These are phyloP conservation scores for Penicillium crystallinum DNA, from an alignment of 495 filamentous ascomycete genomes.

Conservation along the genomic window DNA sequence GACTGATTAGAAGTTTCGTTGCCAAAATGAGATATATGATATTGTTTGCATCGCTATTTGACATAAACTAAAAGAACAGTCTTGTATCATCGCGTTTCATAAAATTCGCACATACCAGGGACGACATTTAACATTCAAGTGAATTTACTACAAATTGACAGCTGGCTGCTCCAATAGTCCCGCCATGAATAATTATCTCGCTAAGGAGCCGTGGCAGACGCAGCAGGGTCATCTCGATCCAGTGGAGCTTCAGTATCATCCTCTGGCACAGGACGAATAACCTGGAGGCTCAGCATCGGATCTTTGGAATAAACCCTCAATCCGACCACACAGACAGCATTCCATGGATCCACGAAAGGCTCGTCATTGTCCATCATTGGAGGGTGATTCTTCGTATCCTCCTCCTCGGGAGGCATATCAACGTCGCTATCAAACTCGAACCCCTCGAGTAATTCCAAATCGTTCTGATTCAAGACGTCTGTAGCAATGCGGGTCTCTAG, in stretches of 20 bases:
- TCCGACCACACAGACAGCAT: constrained; percentile 77
- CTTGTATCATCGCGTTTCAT: too few species aligned
- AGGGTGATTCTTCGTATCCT: constrained; percentile 2
- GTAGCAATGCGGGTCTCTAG: constrained; percentile 25
- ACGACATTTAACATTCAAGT: too few species aligned
- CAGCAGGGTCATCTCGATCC: constrained; percentile 52
- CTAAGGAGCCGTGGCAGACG: constrained; percentile 27
- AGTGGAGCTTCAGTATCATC: constrained; percentile 44
- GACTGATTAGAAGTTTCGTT: too few species aligned
- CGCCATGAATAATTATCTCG: constrained; percentile 15
- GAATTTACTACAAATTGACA: background rate
- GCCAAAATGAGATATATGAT: too few species aligned
- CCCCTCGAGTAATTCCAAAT: constrained; percentile 34
- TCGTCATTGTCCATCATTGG: constrained; percentile 1
- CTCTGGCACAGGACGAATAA: constrained; percentile 48
- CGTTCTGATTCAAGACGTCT: constrained; percentile 18
- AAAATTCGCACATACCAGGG: too few species aligned
- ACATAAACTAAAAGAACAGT: too few species aligned
- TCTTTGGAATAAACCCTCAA: constrained; percentile 67
- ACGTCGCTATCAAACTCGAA: constrained; percentile 47
- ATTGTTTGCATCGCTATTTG: too few species aligned
- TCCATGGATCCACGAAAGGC: constrained; percentile 61
- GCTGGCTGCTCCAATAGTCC: constrained; percentile 10
- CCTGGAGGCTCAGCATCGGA: constrained; percentile 47
- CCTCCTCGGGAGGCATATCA: constrained; percentile 39